Base-by-base conservation (phyloP, 2,329 filamentous ascomycete genomes). In the Trichoderma sp. region DNA sequence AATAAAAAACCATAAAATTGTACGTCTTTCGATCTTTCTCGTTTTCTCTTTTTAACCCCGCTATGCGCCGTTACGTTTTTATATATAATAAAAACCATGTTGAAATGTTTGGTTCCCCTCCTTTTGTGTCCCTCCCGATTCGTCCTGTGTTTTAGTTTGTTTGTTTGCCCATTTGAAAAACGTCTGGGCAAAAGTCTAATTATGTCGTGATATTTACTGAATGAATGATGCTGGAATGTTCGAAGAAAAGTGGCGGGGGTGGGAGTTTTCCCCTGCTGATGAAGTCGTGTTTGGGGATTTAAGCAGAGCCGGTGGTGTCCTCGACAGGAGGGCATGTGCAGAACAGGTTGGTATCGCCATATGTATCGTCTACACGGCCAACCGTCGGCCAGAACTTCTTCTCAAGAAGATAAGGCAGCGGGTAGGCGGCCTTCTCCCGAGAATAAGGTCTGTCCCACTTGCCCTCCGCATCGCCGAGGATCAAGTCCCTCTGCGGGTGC, bases 371-470 rank as follows among this genome's bases (percentile, higher is more conserved):
- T 24, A 98, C 88, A 83, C 96, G 90, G 7, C 93, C 94, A 16
- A 98, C 95, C 45, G 88, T 92, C 0, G 96, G 95, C 96, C 96
- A 98, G 86, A 98, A 98, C 88, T 98, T 98, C 93, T 97, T 98
- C 90, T 98, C 94, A 83, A 91, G 90, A 77, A 98, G 85, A 85
- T 91, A 97, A 0, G 91, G 88, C 77, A 97, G 83, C 21, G 96
- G 96, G 83, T 98, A 98, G 0, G 95, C 96, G 0, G 96, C 96
- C 85, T 92, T 89, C 86, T 97, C 93, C 33, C 95, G 87, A 1
- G 88, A 91, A 83, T 98, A 98, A 1, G 91, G 88, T n/a, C 96
- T 88, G 77, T 94, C 88, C 96, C 96, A 98, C 80, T 94, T 85
- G 76, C 84, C 84, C 21, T 83, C 84, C 21, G 80, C 85, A 35